These are phyloP conservation scores for Crithidia acanthocephali DNA, from an alignment of 208 protist species.

Conservation along the genomic window DNA sequence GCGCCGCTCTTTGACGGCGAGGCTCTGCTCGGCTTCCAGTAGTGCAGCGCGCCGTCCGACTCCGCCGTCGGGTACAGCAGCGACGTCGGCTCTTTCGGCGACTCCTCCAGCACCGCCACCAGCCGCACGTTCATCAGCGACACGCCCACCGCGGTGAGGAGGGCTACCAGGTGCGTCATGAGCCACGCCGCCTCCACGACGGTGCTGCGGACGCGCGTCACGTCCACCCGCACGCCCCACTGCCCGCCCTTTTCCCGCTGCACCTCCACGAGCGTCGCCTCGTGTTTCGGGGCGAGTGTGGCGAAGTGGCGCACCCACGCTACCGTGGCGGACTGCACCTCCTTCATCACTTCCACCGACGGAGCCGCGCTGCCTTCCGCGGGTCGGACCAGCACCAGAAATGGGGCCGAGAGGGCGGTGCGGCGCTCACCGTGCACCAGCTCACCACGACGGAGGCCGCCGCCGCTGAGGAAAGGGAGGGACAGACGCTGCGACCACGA, in stretches of 20 bases:
- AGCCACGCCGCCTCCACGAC: conserved; percentile 35
- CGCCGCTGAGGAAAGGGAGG: not conserved
- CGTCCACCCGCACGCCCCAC: conserved; percentile 17
- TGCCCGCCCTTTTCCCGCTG: conserved; percentile 1
- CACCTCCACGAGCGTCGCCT: conserved; percentile 10
- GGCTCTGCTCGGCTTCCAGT: conserved; percentile 7
- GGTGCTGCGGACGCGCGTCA: conserved; percentile 20
- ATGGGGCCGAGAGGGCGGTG: conserved; percentile 17
- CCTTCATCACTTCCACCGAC: conserved; percentile 1
- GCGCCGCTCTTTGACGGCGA: not conserved
- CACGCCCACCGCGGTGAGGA: conserved; percentile 19
- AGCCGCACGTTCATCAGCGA: conserved; percentile 9
- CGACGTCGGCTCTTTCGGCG: not conserved
- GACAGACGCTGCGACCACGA: not conserved
- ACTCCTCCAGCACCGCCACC: conserved; percentile 17
- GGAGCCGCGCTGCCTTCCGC: conserved; percentile 4
- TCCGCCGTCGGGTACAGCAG: conserved; percentile 22
- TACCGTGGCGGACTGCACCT: conserved; percentile 2
- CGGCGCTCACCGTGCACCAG: not conserved
- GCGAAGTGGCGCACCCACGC: conserved; percentile 13
- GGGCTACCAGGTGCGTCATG: conserved; percentile 13
- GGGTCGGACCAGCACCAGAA: conserved; percentile 16
- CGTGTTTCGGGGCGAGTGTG: not conserved
- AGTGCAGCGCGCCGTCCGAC: not conserved
- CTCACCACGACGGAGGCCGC: not conserved